A percentile compares a stretch with the other conserved stretches of the same genome.
Conservation (phyloP, 805 yeast genomes). For the Barnettozyma vustinii region DNA sequence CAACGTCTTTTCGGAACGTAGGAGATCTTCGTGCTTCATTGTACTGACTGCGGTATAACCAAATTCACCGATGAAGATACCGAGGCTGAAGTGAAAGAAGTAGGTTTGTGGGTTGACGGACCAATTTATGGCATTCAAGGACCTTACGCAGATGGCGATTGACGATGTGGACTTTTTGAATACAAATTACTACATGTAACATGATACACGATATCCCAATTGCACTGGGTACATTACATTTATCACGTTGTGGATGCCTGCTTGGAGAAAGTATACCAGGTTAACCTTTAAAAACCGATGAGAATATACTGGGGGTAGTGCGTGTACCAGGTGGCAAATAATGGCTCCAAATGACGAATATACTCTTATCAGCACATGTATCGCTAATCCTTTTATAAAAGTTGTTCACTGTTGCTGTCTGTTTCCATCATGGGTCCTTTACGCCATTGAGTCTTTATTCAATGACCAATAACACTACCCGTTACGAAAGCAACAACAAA, state of each 20-base stretch:
- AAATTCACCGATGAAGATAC: constrained; percentile 30
- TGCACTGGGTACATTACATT: constrained; percentile 34
- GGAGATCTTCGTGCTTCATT: constrained; percentile 35
- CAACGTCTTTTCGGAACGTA: constrained; percentile 35
- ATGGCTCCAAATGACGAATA: not conserved
- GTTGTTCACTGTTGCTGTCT: not conserved
- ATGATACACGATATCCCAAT: constrained; percentile 32
- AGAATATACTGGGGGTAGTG: too few relatives aligned
- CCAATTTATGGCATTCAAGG: constrained; percentile 4
- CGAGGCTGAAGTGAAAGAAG: constrained; percentile 26
- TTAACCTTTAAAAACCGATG: not conserved
- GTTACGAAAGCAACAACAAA: constrained; percentile 4
- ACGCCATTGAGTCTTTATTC: too few relatives aligned
- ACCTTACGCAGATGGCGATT: constrained; percentile 27
- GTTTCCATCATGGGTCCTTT: not conserved
- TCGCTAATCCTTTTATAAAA: not conserved
- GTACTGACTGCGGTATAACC: constrained; percentile 40
- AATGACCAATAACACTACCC: not conserved
- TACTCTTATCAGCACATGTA: not conserved
- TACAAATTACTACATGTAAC: constrained; percentile 26
- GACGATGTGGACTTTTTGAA: constrained; percentile 33
- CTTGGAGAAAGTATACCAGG: constrained; percentile 21
- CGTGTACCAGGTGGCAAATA: not conserved
- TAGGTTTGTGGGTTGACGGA: constrained; percentile 25
- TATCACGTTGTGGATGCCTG: constrained; percentile 34